Percentiles rank a stretch among this genome's conserved stretches.
Conservation (phyloP, 352 stramenopile species). For the Ochromonadaceae sp. region DNA sequence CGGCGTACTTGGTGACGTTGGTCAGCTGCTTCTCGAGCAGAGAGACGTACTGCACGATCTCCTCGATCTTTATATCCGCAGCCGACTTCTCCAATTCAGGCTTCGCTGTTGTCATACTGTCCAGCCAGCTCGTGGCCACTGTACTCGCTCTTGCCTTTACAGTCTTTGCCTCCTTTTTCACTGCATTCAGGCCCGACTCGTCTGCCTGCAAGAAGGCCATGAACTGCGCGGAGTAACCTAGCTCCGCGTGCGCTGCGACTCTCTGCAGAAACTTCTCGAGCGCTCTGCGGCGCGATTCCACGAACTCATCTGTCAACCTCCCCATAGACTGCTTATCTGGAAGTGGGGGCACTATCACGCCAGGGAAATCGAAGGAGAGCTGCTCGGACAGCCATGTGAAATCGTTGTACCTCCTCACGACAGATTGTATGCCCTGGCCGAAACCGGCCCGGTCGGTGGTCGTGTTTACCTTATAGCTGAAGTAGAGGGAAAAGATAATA, state of each 20-base stretch:
- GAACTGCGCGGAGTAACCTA: constrained; percentile 24
- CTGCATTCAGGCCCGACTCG: neutral
- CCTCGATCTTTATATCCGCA: constrained; percentile 67
- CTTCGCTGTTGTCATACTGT: neutral
- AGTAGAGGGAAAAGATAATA: constrained; percentile 25
- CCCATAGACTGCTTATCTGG: constrained; percentile 71
- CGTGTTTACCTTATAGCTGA: constrained; percentile 71
- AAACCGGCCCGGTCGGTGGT: constrained; percentile 15
- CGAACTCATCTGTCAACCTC: constrained; percentile 68
- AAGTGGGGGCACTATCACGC: constrained; percentile 66
- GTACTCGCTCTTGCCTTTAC: constrained; percentile 8
- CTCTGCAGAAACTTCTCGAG: constrained; percentile 24
- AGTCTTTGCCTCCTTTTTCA: constrained; percentile 1
- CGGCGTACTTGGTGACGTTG: constrained; percentile 62
- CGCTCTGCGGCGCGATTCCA: constrained; percentile 21
- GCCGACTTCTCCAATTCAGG: constrained; percentile 55
- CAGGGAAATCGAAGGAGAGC: constrained; percentile 57
- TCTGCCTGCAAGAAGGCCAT: constrained; percentile 31
- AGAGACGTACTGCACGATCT: constrained; percentile 75
- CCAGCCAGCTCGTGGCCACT: neutral
- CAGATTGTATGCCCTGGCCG: constrained; percentile 46
- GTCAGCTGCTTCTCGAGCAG: constrained; percentile 70
- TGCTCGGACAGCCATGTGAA: constrained; percentile 73
- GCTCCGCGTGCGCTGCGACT: constrained; percentile 26
- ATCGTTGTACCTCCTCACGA: constrained; percentile 64